Conservation (phyloP, 106 monocot genomes). For the Dioscorea alata region DNA sequence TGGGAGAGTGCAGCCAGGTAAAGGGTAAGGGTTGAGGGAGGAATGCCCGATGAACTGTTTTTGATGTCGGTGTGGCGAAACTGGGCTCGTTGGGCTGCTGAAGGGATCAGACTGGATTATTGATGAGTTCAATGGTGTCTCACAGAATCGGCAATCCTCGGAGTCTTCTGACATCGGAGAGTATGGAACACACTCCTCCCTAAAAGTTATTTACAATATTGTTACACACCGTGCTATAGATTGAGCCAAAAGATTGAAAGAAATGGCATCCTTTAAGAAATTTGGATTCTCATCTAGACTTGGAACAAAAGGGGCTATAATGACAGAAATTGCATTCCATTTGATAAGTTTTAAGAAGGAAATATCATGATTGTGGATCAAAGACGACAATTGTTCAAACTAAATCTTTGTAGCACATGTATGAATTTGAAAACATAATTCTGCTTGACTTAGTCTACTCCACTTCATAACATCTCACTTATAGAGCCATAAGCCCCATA, state of each 20-base stretch:
- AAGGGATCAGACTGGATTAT: conserved; percentile 26
- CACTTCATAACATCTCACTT: too few species aligned
- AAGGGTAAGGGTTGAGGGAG: conserved; percentile 18
- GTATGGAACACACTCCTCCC: conserved; percentile 70
- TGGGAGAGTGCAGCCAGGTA: conserved; percentile 34
- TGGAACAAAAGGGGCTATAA: too few species aligned
- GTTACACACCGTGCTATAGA: background rate
- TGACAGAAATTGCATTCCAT: background rate
- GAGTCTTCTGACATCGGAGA: conserved; percentile 98
- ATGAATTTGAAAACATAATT: too few species aligned
- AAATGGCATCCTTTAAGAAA: too few species aligned
- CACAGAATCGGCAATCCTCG: conserved; percentile 62
- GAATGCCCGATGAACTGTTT: conserved; percentile 8
- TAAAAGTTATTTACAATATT: conserved; percentile 17
- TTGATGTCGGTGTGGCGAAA: conserved; percentile 63
- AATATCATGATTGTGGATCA: too few species aligned
- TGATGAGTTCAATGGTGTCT: conserved; percentile 18
- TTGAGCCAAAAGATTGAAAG: too few species aligned
- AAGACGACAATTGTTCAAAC: too few species aligned
- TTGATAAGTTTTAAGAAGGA: too few species aligned
- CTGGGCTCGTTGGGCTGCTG: conserved; percentile 44
- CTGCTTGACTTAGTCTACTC: too few species aligned
- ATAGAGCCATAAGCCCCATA: too few species aligned
- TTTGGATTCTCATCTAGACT: too few species aligned
- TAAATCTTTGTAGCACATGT: background rate